These are phyloP conservation scores for Erodium moschatum DNA, from an alignment of 441 rosid species.

Conservation along the genomic window DNA sequence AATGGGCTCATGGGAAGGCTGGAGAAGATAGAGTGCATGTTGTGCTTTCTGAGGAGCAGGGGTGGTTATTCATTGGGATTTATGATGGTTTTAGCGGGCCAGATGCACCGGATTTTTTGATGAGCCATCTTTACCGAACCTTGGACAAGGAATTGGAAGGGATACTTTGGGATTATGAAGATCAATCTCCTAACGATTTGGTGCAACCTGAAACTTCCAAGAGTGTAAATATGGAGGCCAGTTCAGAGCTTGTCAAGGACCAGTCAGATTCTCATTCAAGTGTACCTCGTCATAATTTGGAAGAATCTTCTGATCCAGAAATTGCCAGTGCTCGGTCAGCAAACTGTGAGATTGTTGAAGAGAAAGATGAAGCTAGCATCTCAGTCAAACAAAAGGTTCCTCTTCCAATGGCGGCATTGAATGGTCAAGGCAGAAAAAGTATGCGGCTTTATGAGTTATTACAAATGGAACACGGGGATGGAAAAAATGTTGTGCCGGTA, in stretches of 20 bases:
- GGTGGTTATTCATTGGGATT: slow-evolving; percentile 87
- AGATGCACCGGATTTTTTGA: slow-evolving; percentile 89
- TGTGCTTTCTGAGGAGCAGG: slow-evolving; percentile 91
- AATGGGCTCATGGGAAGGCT: slow-evolving; percentile 99
- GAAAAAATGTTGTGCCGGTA: slow-evolving; percentile 25
- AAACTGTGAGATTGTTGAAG: slow-evolving; percentile 46
- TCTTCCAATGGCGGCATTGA: slow-evolving; percentile 35
- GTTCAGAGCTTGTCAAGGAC: slow-evolving; percentile 24
- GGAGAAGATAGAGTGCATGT: slow-evolving; percentile 96
- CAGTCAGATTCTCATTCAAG: slow-evolving; percentile 26
- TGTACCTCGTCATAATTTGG: slow-evolving; percentile 29
- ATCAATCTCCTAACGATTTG: slow-evolving; percentile 35
- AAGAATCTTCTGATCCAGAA: slow-evolving; percentile 30
- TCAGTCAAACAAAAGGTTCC: slow-evolving; percentile 27
- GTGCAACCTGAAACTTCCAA: slow-evolving; percentile 26
- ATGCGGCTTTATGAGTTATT: slow-evolving; percentile 79
- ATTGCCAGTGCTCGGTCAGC: slow-evolving; percentile 28
- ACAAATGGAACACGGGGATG: slow-evolving; percentile 59
- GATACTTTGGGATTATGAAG: slow-evolving; percentile 77
- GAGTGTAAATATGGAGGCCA: slow-evolving; percentile 23
- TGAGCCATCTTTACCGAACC: slow-evolving; percentile 79
- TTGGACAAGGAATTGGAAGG: slow-evolving; percentile 90
- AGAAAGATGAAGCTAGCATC: slow-evolving; percentile 25
- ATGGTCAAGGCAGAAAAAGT: slow-evolving; percentile 60
- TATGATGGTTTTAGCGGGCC: slow-evolving; percentile 98